Evolutionary conservation across 371 early-diverging fungal species (phyloP).

Genomic region (Mucor racemosus): DNA sequence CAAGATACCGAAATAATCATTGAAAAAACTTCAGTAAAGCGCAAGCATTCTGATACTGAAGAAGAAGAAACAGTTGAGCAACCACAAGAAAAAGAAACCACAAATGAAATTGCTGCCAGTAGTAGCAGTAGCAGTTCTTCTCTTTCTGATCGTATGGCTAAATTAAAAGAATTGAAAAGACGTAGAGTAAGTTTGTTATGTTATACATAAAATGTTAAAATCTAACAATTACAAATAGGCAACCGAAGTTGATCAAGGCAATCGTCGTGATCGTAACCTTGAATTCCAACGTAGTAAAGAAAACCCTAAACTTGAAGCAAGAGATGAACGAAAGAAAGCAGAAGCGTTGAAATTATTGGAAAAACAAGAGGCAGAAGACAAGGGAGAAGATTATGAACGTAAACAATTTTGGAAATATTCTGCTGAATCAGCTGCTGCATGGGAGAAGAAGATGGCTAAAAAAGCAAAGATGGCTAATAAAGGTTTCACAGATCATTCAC

Average conservation of each 20-base stretch:
- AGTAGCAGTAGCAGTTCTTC: conserved; percentile 1
- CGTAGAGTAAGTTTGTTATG: conserved; percentile 47
- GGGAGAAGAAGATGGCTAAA: conserved; percentile 80
- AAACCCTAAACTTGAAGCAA: conserved; percentile 69
- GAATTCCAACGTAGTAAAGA: conserved; percentile 80
- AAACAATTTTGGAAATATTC: conserved; percentile 83
- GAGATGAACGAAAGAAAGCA: conserved; percentile 69
- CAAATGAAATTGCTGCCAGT: neutral
- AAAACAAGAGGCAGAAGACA: conserved; percentile 67
- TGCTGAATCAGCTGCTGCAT: conserved; percentile 85
- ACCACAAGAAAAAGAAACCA: neutral
- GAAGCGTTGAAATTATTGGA: conserved; percentile 76
- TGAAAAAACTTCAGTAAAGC: conserved; percentile 10
- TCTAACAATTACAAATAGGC: conserved; percentile 26
- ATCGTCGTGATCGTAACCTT: conserved; percentile 77
- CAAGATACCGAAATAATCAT: neutral
- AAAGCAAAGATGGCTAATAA: conserved; percentile 68
- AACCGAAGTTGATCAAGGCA: conserved; percentile 70
- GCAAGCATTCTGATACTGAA: conserved; percentile 7
- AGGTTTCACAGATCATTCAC: conserved; percentile 89
- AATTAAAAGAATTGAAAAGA: conserved; percentile 57
- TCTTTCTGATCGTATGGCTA: conserved; percentile 55
- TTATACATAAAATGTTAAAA: too few relatives aligned
- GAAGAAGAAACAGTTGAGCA: neutral
- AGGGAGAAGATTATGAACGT: conserved; percentile 85